These are phyloP conservation scores for Benincasa hispida DNA, from an alignment of 306 rosid species.

Conservation along the genomic window DNA sequence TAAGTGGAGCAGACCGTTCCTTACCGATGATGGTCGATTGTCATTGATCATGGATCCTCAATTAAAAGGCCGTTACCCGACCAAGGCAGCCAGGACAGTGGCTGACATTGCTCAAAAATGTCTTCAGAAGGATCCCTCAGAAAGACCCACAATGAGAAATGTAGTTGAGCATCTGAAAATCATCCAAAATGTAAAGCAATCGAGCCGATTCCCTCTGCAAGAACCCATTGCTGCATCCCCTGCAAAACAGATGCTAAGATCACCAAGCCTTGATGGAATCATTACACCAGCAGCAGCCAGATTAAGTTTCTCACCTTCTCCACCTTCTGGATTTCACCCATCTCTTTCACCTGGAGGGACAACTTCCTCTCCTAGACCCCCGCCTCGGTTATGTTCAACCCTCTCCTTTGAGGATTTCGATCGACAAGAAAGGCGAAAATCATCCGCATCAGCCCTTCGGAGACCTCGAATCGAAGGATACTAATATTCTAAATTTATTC, in stretches of 20 bases:
- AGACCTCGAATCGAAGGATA: conserved; percentile 86
- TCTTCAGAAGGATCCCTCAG: conserved; percentile 89
- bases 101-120: conserved; percentile 87
- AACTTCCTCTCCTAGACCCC: conserved; percentile 29
- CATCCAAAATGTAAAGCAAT: conserved; percentile 72
- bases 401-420: conserved; percentile 64
- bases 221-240: conserved; percentile 54
- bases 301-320: conserved; percentile 67
- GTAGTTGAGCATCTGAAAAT: conserved; percentile 62
- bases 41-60: conserved; percentile 91
- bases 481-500: conserved; percentile 32
- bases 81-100: conserved; percentile 77
- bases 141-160: conserved; percentile 91
- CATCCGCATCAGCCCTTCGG: conserved; percentile 53
- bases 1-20: conserved; percentile 91
- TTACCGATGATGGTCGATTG: conserved; percentile 66
- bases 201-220: conserved; percentile 74
- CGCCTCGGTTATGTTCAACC: conserved; percentile 55
- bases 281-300: conserved; percentile 50
- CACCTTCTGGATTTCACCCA: conserved; percentile 37
- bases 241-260: conserved; percentile 62
- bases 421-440: conserved; percentile 64
- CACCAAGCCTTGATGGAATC: conserved; percentile 85
- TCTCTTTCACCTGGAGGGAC: conserved; percentile 59
- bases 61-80: conserved; percentile 79